Evolutionary conservation across 1,284 basidiomycete genomes (phyloP).

Genomic region (Malassezia globosa): DNA sequence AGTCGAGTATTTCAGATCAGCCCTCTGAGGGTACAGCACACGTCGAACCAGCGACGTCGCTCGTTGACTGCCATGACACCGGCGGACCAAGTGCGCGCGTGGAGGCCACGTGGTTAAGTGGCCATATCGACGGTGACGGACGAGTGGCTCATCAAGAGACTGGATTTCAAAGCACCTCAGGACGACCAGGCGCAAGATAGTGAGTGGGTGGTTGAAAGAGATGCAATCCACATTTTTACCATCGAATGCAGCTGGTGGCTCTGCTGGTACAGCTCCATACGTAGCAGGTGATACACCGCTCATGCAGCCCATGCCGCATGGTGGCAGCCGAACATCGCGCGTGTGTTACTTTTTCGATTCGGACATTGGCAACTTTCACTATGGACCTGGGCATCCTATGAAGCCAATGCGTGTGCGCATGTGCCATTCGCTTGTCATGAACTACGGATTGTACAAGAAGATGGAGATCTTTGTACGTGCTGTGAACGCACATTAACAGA

Average conservation of each 20-base stretch:
- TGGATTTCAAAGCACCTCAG: too few relatives aligned
- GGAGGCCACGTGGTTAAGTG: constrained; percentile 11
- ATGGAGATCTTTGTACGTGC: constrained; percentile 49
- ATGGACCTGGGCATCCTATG: constrained; percentile 73
- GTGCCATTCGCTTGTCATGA: constrained; percentile 99
- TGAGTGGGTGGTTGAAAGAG: too few relatives aligned
- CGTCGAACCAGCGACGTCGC: too few relatives aligned
- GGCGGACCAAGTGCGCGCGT: background rate
- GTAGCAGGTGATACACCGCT: constrained; percentile 14
- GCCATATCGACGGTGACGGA: too few relatives aligned
- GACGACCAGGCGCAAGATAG: too few relatives aligned
- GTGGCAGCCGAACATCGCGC: constrained; percentile 25
- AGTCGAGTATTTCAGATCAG: background rate
- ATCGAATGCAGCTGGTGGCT: constrained; percentile 13
- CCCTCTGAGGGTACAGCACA: too few relatives aligned
- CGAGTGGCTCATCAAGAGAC: too few relatives aligned
- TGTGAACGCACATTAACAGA: background rate
- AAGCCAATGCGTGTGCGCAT: constrained; percentile 67
- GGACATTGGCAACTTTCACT: constrained; percentile 95
- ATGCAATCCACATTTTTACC: constrained; percentile 15
- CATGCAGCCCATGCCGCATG: constrained; percentile 26
- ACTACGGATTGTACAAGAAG: constrained; percentile 63
- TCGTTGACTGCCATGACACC: background rate
- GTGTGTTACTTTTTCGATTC: constrained; percentile 59
- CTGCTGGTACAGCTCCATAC: background rate